phyloP scores from a whole-genome alignment of 441 rosid species.

The Melastoma candidum region DNA sequence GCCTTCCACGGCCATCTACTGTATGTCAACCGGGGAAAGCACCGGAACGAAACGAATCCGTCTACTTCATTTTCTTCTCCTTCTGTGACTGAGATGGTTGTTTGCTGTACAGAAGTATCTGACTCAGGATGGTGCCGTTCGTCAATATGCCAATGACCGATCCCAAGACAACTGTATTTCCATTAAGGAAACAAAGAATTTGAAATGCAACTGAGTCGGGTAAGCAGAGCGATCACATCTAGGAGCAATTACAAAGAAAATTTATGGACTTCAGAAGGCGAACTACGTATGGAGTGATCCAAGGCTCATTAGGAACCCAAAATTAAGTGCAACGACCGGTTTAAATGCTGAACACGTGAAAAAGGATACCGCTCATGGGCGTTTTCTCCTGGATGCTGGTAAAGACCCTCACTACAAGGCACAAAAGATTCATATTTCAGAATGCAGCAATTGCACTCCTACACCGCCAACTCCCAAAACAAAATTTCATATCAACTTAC shows the following conservation, averaged over 20 bases:
- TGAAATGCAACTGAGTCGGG: neutral
- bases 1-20: too few relatives aligned
- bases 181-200: conserved; percentile 25
- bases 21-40: too few relatives aligned
- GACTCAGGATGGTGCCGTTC: conserved; percentile 76
- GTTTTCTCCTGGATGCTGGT: conserved; percentile 93
- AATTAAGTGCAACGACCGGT: neutral
- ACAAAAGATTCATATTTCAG: neutral
- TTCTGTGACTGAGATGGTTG: conserved; percentile 22
- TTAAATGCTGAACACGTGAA: conserved; percentile 9
- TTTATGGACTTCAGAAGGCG: neutral
- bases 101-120: conserved; percentile 57
- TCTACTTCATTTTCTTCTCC: conserved; percentile 55
- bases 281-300: too few relatives aligned
- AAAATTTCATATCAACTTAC: conserved; percentile 27
- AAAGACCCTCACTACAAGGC: conserved; percentile 69
- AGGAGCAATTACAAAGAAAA: neutral
- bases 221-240: neutral
- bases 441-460: neutral
- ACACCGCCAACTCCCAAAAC: neutral
- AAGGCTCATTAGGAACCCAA: neutral
- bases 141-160: conserved; percentile 55
- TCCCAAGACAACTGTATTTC: conserved; percentile 52
- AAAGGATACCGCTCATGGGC: conserved; percentile 67
- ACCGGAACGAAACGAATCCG: too few relatives aligned